phyloP scores from a whole-genome alignment of 257 asterid species.

The Hygrophila difformis region DNA sequence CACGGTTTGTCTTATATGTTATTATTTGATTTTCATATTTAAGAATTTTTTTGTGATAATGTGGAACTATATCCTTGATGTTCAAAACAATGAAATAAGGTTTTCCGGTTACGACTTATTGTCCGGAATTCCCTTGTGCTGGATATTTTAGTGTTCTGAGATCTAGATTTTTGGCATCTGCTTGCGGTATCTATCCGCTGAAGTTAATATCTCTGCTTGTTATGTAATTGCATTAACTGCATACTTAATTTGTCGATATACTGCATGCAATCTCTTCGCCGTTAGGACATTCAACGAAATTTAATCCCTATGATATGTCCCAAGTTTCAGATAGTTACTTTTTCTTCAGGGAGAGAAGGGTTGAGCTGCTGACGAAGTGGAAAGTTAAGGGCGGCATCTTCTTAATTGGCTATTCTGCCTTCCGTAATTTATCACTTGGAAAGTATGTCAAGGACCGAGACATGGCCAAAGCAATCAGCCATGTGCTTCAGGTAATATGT shows the following conservation, averaged over 20 bases:
- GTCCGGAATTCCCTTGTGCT: conserved; percentile 14
- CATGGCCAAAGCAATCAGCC: conserved; percentile 66
- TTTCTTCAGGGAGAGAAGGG: conserved; percentile 70
- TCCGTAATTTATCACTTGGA: conserved; percentile 83
- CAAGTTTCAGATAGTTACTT: background rate
- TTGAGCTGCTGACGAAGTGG: conserved; percentile 74
- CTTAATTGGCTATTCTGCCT: conserved; percentile 81
- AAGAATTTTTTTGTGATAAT: conserved; percentile 9
- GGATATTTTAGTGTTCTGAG: no score
- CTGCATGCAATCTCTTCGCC: conserved; percentile 9
- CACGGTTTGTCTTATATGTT: conserved; percentile 43
- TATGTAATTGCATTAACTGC: no score
- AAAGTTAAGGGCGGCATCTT: conserved; percentile 82
- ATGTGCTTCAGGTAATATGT: conserved; percentile 65
- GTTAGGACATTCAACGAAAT: no score
- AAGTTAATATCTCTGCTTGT: no score
- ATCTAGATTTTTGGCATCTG: no score
- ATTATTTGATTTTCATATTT: conserved; percentile 1
- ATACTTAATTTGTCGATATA: conserved; percentile 9
- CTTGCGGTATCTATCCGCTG: no score
- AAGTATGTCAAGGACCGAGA: conserved; percentile 82
- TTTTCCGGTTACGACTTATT: background rate
- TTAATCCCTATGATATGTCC: no score
- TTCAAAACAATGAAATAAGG: conserved; percentile 4
- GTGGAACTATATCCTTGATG: background rate